Evolutionary conservation across 1,139 yeast species (phyloP).

Genomic region (Ogataea hybrid): DNA sequence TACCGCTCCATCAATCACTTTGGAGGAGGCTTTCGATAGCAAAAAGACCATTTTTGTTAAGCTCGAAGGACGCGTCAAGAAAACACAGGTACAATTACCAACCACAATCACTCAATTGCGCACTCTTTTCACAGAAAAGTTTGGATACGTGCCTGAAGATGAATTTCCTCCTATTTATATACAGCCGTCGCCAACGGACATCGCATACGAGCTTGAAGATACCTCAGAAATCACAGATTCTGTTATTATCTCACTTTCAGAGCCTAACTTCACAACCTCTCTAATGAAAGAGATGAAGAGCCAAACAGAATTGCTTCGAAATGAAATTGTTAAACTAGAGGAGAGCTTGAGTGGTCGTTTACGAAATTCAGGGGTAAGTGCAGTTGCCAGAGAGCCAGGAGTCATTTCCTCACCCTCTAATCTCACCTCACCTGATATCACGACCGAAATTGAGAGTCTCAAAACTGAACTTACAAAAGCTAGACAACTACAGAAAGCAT

Average conservation of each 20-base stretch:
- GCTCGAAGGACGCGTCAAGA: slow-evolving; percentile 60
- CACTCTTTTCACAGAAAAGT: slow-evolving; percentile 78
- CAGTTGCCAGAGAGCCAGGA: too few relatives aligned
- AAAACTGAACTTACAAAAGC: slow-evolving; percentile 34
- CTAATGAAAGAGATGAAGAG: slow-evolving; percentile 29
- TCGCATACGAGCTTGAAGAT: slow-evolving; percentile 83
- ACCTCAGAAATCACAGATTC: slow-evolving; percentile 62
- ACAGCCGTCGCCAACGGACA: slow-evolving; percentile 55
- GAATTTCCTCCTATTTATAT: slow-evolving; percentile 86
- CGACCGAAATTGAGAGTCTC: slow-evolving; percentile 45
- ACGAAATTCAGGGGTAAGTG: slow-evolving; percentile 18
- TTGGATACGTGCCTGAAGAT: slow-evolving; percentile 67
- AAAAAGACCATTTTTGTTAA: slow-evolving; percentile 31
- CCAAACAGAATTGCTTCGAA: slow-evolving; percentile 33
- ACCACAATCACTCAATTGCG: slow-evolving; percentile 47
- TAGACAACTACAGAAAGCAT: slow-evolving; percentile 49
- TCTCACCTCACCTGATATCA: slow-evolving; percentile 29
- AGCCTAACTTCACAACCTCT: slow-evolving; percentile 21
- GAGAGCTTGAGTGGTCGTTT: slow-evolving; percentile 33
- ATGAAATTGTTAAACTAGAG: slow-evolving; percentile 36
- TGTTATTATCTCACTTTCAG: slow-evolving; percentile 55
- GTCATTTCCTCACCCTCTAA: too few relatives aligned
- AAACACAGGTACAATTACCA: slow-evolving; percentile 37
- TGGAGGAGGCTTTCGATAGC: slow-evolving; percentile 4
- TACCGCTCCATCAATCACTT: slow-evolving; percentile 12